A percentile compares a stretch with the other conserved stretches of the same genome.
These are phyloP conservation scores for Lineolata rhizophorae DNA, from an alignment of 495 filamentous ascomycete species.

Conservation along the genomic window DNA sequence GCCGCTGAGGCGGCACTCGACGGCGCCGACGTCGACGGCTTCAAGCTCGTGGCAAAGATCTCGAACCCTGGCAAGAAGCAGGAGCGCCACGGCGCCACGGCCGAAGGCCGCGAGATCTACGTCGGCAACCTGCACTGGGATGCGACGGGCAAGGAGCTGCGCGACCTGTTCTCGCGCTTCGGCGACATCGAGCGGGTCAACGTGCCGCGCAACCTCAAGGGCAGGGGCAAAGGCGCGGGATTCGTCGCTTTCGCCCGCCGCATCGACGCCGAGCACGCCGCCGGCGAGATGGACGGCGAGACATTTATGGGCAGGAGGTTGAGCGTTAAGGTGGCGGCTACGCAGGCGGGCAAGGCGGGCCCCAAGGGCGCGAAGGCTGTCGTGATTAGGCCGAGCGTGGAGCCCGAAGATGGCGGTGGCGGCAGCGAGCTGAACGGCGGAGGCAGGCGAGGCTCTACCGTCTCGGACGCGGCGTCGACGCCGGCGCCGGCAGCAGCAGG, in stretches of 20 bases:
- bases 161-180: conserved; percentile 46
- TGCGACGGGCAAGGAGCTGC: conserved; percentile 42
- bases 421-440: conserved; percentile 26
- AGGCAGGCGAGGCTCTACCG: no score
- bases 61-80: conserved; percentile 64
- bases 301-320: conserved; percentile 1
- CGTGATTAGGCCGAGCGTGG: not conserved
- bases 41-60: conserved; percentile 54
- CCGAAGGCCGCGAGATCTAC: conserved; percentile 75
- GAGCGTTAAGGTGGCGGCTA: conserved; percentile 14
- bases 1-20: conserved; percentile 35
- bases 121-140: conserved; percentile 49
- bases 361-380: not conserved
- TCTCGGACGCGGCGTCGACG: no score
- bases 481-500: conserved; percentile 33
- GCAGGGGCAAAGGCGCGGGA: conserved; percentile 46
- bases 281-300: not conserved
- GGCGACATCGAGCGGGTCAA: conserved; percentile 50
- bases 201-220: conserved; percentile 39
- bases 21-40: no score
- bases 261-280: conserved; percentile 13
- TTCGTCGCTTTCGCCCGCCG: conserved; percentile 59
- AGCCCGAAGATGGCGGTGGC: conserved; percentile 8
- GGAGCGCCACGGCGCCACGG: conserved; percentile 54
- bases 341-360: not conserved